These are phyloP conservation scores for Aristolochia fimbriata DNA, from an alignment of 164 flowering plant genomes.

Conservation along the genomic window DNA sequence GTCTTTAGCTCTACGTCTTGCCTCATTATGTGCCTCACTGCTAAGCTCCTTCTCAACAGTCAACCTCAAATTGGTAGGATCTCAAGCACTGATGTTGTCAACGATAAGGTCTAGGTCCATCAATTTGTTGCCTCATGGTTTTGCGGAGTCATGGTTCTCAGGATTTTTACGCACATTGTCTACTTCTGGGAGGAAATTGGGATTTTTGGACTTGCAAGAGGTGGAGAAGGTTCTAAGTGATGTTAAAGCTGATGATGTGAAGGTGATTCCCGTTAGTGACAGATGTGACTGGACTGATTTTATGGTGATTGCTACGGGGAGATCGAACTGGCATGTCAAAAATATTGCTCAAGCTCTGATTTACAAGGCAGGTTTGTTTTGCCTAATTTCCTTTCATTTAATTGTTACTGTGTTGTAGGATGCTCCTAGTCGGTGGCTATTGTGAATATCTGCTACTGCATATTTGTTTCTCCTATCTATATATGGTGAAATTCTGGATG, in stretches of 20 bases:
- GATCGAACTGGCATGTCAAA: slow-evolving; percentile 82
- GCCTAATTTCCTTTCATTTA: not conserved
- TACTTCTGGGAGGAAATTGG: slow-evolving; percentile 8
- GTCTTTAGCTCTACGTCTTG: too few species aligned
- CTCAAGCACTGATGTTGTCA: too few species aligned
- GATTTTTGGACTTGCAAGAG: slow-evolving; percentile 46
- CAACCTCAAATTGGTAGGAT: too few species aligned
- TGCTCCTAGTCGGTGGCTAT: not conserved
- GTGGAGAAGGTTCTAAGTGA: slow-evolving; percentile 66
- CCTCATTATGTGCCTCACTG: too few species aligned
- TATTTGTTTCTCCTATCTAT: not conserved
- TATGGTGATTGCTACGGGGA: slow-evolving; percentile 83
- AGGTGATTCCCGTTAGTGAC: slow-evolving; percentile 43
- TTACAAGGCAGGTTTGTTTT: slow-evolving; percentile 45
- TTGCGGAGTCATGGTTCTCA: not conserved
- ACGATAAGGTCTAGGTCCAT: too few species aligned
- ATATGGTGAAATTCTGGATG: not conserved
- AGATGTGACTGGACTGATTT: slow-evolving; percentile 62
- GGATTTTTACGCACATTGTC: slow-evolving; percentile 10
- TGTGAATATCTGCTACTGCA: not conserved
- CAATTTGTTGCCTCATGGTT: too few species aligned
- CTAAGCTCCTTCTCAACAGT: too few species aligned
- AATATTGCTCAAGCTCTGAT: slow-evolving; percentile 85
- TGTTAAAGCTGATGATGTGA: slow-evolving; percentile 70
- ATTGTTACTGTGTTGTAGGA: not conserved